phyloP scores from a whole-genome alignment of 495 filamentous ascomycete species.

The Aspergillus heteromorphus region DNA sequence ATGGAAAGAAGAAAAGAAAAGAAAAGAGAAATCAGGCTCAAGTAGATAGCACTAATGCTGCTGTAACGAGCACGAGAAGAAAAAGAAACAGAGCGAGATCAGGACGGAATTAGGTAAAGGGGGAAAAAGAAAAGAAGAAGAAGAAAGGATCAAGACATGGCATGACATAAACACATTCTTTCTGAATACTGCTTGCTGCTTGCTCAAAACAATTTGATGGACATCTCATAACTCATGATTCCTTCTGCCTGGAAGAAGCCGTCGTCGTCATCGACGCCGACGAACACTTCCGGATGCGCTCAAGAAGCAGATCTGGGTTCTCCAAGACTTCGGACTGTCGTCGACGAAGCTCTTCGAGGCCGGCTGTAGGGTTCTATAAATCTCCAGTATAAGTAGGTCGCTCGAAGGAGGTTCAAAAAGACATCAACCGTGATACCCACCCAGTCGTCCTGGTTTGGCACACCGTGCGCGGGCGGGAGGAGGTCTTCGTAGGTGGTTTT shows the following conservation, averaged over 20 bases:
- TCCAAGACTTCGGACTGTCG: conserved; percentile 56
- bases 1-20: background rate
- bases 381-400: conserved; percentile 57
- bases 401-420: conserved; percentile 44
- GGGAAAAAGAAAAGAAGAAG: background rate
- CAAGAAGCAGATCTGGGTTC: conserved; percentile 20
- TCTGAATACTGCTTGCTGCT: too few relatives aligned
- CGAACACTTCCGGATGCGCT: conserved; percentile 4
- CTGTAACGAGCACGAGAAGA: background rate
- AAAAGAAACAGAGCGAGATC: background rate
- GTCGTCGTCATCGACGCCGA: background rate
- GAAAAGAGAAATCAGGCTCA: background rate
- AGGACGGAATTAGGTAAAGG: background rate
- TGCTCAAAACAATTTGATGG: background rate
- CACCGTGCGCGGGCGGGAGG: conserved; percentile 70
- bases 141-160: background rate
- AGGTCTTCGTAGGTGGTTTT: conserved; percentile 28
- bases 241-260: background rate
- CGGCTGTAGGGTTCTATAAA: conserved; percentile 63
- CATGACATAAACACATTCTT: too few relatives aligned
- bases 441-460: conserved; percentile 82
- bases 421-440: conserved; percentile 65
- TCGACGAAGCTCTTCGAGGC: conserved; percentile 63
- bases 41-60: too few relatives aligned
- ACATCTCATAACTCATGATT: background rate